Evolutionary conservation across 257 asterid species (phyloP), one percentile per base, ranked within the genome.

Genomic region (Forsythia suspensa): DNA sequence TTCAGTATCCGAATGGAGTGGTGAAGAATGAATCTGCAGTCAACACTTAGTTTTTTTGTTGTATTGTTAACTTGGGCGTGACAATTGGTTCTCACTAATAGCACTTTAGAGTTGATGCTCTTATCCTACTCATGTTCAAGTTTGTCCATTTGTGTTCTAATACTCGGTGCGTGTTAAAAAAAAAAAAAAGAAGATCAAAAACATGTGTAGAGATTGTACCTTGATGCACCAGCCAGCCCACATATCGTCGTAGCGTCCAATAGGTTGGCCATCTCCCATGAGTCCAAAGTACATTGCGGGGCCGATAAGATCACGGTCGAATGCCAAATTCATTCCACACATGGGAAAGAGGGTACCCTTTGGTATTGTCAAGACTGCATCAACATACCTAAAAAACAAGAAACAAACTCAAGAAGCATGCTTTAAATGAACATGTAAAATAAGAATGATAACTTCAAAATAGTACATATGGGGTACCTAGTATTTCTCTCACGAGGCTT

Each of bases 201-300:
- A 55, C 9, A 3, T 55, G 8, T 13, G 57, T 15, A 15, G 43
- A 55, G 40, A 24, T 34, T 38, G 67, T 70, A 94, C 97, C 98
- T 92, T 94, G 81, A 59, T 72, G 70, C 98, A 94, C 98, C 98
- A 94, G 51, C 97, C 98, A 42, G 98, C 98, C 98, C 98, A 94
- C 98, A 94, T 94, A 57, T 94, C 98, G 36, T 94, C 98, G 71
- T 94, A 94, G 4, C 97, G 96, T 20, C 98, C 98, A 40, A 94
- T 94, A 2, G 98, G 98, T 86, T 94, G 97, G 0, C 97, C 98
- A 8, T 94, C 98, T 59, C 97, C 98, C 97, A 94, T 94, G 12
- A 94, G 97, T 11, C 98, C 98, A 51, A 92, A 94, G 81, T 92
- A 92, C 97, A 94, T 91, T 2, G 98, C 98, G 0, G 98, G 97